Conservation (phyloP, 1,139 yeast genomes). For the Wickerhamomyces sp. region DNA sequence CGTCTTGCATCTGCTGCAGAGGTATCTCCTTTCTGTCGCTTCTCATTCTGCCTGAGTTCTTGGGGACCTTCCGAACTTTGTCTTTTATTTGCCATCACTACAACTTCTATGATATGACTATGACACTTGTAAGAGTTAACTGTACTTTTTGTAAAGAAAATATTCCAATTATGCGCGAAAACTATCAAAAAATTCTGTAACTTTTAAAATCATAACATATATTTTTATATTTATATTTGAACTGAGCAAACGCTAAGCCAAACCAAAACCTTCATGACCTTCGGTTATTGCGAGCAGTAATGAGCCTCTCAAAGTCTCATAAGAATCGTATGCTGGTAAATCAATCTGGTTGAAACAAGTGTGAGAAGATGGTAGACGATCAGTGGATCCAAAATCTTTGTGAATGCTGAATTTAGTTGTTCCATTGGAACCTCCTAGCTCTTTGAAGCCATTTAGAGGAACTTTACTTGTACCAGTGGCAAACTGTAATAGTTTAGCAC, state of each 20-base stretch:
- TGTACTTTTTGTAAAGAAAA: no score
- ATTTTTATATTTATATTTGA: no score
- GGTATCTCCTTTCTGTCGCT: slow-evolving; percentile 2
- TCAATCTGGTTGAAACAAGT: slow-evolving; percentile 96
- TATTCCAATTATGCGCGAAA: background rate
- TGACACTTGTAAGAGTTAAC: no score
- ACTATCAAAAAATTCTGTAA: background rate
- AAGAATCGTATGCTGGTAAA: slow-evolving; percentile 87
- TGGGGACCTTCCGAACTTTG: background rate
- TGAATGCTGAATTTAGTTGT: slow-evolving; percentile 85
- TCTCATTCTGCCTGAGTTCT: background rate
- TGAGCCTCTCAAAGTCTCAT: slow-evolving; percentile 79
- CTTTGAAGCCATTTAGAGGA: slow-evolving; percentile 91
- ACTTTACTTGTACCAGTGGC: slow-evolving; percentile 98
- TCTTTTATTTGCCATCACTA: background rate
- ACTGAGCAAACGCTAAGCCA: slow-evolving; percentile 14
- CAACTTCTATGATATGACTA: no score
- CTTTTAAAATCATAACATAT: no score
- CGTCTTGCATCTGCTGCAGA: background rate
- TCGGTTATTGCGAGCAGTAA: slow-evolving; percentile 84
- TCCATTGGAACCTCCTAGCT: slow-evolving; percentile 85
- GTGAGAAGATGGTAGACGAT: slow-evolving; percentile 90
- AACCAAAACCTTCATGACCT: slow-evolving; percentile 95
- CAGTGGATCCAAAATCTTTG: slow-evolving; percentile 81
- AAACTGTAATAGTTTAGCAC: slow-evolving; percentile 91